Conservation (phyloP, 768 basidiomycete genomes). For the Filobasidium wieringae region DNA sequence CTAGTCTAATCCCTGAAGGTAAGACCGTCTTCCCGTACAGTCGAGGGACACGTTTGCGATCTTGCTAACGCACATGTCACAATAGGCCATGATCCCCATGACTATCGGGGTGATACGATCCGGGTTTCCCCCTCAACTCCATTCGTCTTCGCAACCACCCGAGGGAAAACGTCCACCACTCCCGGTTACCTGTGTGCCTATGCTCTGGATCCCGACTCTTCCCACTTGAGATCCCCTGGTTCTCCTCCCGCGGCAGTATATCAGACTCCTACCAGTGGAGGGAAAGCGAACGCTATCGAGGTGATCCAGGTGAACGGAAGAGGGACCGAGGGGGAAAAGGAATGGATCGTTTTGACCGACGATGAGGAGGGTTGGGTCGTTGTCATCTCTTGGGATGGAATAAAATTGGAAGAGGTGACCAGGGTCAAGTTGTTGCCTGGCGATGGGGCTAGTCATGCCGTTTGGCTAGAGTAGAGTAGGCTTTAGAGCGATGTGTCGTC, state of each 20-base stretch:
- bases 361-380: slow-evolving; percentile 21
- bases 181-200: slow-evolving; percentile 24
- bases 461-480: slow-evolving; percentile 18
- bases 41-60: neutral
- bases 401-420: slow-evolving; percentile 18
- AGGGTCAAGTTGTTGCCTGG: slow-evolving; percentile 8
- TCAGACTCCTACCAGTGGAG: slow-evolving; percentile 25
- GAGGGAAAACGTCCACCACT: slow-evolving; percentile 17
- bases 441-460: slow-evolving; percentile 15
- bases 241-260: slow-evolving; percentile 10
- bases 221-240: neutral
- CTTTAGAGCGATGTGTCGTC: no score
- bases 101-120: slow-evolving; percentile 30
- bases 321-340: slow-evolving; percentile 3
- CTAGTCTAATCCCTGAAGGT: slow-evolving; percentile 22
- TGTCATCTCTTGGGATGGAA: slow-evolving; percentile 22
- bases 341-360: slow-evolving; percentile 28
- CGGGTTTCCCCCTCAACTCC: slow-evolving; percentile 17
- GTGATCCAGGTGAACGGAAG: slow-evolving; percentile 14
- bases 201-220: slow-evolving; percentile 8
- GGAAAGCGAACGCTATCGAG: slow-evolving; percentile 32
- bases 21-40: neutral
- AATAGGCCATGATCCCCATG: slow-evolving; percentile 8
- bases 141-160: slow-evolving; percentile 26
- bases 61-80: neutral